Evolutionary conservation across 108 stramenopile genomes (phyloP).

Genomic region (Seminavis robusta): DNA sequence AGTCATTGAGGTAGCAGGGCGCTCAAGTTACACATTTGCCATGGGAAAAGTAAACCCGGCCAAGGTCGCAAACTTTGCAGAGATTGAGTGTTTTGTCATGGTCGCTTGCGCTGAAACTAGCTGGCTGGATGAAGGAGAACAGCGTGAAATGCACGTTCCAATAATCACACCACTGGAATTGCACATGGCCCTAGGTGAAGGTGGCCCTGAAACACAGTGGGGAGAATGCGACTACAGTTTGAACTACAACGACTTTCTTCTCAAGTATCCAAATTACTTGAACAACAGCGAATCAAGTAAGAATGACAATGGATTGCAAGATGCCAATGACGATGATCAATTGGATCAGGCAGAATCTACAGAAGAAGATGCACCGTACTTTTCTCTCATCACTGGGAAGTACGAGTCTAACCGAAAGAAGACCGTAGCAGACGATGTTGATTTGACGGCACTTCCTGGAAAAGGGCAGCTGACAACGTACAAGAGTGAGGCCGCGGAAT

Average conservation of each 20-base stretch:
- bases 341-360: background rate
- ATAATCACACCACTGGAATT: constrained; percentile 93
- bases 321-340: constrained; percentile 9
- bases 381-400: constrained; percentile 72
- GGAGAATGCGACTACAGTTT: constrained; percentile 68
- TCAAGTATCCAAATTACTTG: too few species aligned
- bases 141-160: constrained; percentile 65
- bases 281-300: constrained; percentile 2
- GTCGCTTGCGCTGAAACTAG: constrained; percentile 88
- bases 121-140: constrained; percentile 66
- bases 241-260: constrained; percentile 73
- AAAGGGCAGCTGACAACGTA: constrained; percentile 71
- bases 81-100: constrained; percentile 92
- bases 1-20: constrained; percentile 65
- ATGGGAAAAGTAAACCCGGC: constrained; percentile 93
- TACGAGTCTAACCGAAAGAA: constrained; percentile 42
- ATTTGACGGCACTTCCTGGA: constrained; percentile 57
- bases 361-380: constrained; percentile 78
- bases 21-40: constrained; percentile 86
- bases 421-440: constrained; percentile 12
- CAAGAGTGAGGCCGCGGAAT: constrained; percentile 77
- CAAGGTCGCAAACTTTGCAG: constrained; percentile 94
- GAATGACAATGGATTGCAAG: constrained; percentile 12
- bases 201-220: constrained; percentile 75
- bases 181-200: constrained; percentile 82